phyloP scores from a whole-genome alignment of 1,284 basidiomycete genomes.

The Trichosporon faecale region DNA sequence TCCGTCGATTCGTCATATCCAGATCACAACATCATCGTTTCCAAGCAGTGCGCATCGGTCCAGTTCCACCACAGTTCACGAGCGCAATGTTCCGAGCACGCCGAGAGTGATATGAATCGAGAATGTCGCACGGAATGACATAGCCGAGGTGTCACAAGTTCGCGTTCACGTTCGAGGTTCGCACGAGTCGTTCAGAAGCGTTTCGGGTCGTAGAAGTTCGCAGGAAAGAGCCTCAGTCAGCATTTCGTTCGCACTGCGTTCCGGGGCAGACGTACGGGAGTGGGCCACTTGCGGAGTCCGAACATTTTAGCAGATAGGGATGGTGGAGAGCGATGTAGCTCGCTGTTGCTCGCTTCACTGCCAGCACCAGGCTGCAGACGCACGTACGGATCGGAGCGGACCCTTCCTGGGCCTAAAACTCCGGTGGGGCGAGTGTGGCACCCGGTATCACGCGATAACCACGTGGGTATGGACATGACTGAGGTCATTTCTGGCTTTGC shows the following conservation, averaged over 20 bases:
- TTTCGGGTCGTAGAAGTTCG: background rate
- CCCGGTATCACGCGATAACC: background rate
- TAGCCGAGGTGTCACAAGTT: background rate
- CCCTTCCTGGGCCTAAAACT: constrained; percentile 9
- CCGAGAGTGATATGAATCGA: background rate
- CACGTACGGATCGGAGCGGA: constrained; percentile 2
- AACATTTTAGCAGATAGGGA: constrained; percentile 34
- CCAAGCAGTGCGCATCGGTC: background rate
- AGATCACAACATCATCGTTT: background rate
- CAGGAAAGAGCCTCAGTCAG: constrained; percentile 11
- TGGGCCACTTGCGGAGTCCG: constrained; percentile 50
- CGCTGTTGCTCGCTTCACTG: background rate
- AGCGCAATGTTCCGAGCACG: background rate
- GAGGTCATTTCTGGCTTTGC: background rate
- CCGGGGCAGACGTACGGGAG: constrained; percentile 37
- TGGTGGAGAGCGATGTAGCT: constrained; percentile 5
- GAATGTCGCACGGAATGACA: background rate
- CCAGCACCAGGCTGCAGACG: constrained; percentile 5
- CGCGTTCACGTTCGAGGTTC: background rate
- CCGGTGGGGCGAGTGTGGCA: constrained; percentile 8
- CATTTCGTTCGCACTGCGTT: constrained; percentile 6
- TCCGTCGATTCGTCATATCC: background rate
- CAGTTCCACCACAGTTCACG: background rate
- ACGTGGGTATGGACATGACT: background rate
- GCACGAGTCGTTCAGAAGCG: background rate